Conservation (phyloP, 2,329 filamentous ascomycete species). For the Tolypocladium album region DNA sequence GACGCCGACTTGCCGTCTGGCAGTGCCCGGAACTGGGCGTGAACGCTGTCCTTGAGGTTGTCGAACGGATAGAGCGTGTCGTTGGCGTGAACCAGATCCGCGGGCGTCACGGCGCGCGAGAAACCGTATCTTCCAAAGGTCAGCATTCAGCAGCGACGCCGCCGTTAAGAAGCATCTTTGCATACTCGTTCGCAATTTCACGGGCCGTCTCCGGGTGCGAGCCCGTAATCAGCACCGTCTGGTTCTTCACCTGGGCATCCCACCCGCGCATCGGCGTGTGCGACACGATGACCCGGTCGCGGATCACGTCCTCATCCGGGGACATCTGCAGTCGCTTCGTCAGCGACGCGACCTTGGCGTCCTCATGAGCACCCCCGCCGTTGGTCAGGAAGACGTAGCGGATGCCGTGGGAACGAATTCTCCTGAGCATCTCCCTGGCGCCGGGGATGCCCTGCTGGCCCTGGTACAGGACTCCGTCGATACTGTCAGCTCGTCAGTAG, state of each 20-base stretch:
- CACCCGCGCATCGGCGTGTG: conserved; percentile 76
- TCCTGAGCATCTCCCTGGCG: conserved; percentile 61
- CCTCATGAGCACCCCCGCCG: conserved; percentile 78
- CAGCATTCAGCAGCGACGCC: neutral
- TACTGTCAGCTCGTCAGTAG: conserved; percentile 27
- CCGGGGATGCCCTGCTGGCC: conserved; percentile 69
- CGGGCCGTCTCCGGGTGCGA: conserved; percentile 58
- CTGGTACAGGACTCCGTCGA: conserved; percentile 91
- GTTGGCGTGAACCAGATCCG: conserved; percentile 66
- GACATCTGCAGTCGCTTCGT: conserved; percentile 19
- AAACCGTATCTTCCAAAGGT: conserved; percentile 50
- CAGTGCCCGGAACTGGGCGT: conserved; percentile 15
- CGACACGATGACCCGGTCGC: conserved; percentile 52
- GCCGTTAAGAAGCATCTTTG: neutral
- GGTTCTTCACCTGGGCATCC: conserved; percentile 22
- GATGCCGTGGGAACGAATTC: conserved; percentile 63
- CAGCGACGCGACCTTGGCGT: conserved; percentile 22
- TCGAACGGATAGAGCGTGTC: conserved; percentile 79
- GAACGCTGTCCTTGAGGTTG: conserved; percentile 17
- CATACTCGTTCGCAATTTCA: conserved; percentile 57
- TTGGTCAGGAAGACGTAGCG: conserved; percentile 95
- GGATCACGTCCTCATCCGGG: conserved; percentile 21
- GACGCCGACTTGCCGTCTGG: conserved; percentile 22
- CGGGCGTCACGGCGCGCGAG: conserved; percentile 71
- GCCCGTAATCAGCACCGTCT: conserved; percentile 64